These are phyloP conservation scores for Pseudocercospora musae DNA, from an alignment of 2,329 filamentous ascomycete species.

Conservation along the genomic window DNA sequence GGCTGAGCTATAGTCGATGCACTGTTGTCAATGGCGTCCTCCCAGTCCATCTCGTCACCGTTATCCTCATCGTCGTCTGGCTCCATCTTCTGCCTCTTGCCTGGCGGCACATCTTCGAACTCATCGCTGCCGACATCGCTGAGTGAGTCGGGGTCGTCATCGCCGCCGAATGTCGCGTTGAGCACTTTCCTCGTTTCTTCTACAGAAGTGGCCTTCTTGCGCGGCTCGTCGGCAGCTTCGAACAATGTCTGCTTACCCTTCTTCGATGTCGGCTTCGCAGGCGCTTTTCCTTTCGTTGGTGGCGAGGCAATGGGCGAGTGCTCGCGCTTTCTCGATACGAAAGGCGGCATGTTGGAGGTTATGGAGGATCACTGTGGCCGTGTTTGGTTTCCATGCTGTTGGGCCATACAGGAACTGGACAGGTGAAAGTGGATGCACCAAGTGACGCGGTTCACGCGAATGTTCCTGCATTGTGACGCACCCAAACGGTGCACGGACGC, in stretches of 20 bases:
- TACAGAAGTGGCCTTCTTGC: slow-evolving; percentile 24
- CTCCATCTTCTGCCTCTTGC: slow-evolving; percentile 44
- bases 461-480: slow-evolving; percentile 6
- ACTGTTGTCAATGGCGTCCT: slow-evolving; percentile 44
- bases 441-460: neutral
- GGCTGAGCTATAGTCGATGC: slow-evolving; percentile 29
- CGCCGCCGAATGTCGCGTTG: slow-evolving; percentile 35
- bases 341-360: slow-evolving; percentile 59
- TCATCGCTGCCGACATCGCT: slow-evolving; percentile 48
- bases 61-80: slow-evolving; percentile 50
- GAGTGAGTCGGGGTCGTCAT: slow-evolving; percentile 40
- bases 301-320: slow-evolving; percentile 48
- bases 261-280: slow-evolving; percentile 25
- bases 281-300: slow-evolving; percentile 34
- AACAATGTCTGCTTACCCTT: slow-evolving; percentile 42
- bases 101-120: slow-evolving; percentile 47
- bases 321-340: slow-evolving; percentile 64
- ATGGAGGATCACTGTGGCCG: neutral
- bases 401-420: neutral
- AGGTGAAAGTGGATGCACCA: neutral
- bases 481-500: neutral
- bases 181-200: slow-evolving; percentile 37
- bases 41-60: slow-evolving; percentile 58
- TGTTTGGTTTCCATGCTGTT: neutral
- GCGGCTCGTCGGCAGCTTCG: slow-evolving; percentile 43